Evolutionary conservation across 1,284 basidiomycete species (phyloP), one percentile per base, ranked within the genome.

Genomic region (Ganoderma multipileum): DNA sequence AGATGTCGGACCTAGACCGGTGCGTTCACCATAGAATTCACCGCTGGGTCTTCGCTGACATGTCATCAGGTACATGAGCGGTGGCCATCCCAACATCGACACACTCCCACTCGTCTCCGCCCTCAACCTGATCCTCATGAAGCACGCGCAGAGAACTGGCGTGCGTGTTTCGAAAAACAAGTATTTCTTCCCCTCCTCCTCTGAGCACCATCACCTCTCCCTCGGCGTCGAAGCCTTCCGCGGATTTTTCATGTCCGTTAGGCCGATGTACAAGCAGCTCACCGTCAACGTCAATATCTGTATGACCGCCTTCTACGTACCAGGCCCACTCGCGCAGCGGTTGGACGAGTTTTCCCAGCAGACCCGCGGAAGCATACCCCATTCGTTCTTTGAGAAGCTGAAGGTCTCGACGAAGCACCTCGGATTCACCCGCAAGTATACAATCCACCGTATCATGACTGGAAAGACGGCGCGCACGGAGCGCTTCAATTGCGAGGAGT

Each of bases 221-320:
- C 79, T 80, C 1, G 86, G 88, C 0, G 77, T 92, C 1, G 83
- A 87, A 60, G 90, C 89, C 0, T 84, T 85, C 75, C 84, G 87
- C 74, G 92, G 91, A 0, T 93, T 90, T 75, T 93, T 86, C 77
- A 83, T 87, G 63, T 92, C 91, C 0, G 84, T 89, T 3, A 84
- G 91, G 0, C 89, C 90, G 0, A 83, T 86, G 12, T 87, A 84
- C 79, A 89, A 90, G 66, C 84, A 90, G 66, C 80, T 93, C 2
- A 87, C 91, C 85, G 87, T 94, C 63, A 93, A 93, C 74, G 85
- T 93, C 30, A 92, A 91, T 69, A 86, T 88, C 18, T 91, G 90
- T 76, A 91, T 90, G 86, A 87, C 90, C 0, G 91, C 91, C 0
- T 94, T 94, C 76, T 86, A 92, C 68, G 78, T 81, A 6, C 86